Evolutionary conservation across 352 stramenopile genomes (phyloP).

Genomic region (Phytophthora crassamura): DNA sequence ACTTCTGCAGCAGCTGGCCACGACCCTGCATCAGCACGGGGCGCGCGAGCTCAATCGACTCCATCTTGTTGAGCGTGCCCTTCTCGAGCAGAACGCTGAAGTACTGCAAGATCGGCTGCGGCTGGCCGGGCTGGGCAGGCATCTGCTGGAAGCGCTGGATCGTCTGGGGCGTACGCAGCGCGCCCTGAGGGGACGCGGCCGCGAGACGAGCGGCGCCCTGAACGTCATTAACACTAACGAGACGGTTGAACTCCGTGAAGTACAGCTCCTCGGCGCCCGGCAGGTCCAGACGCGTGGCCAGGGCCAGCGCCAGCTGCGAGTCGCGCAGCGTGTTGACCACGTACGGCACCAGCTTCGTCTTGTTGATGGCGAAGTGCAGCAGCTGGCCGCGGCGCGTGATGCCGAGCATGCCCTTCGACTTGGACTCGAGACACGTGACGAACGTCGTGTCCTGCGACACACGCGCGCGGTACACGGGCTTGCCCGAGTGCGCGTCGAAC

Average conservation of each 20-base stretch:
- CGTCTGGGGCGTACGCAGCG: slow-evolving; percentile 97
- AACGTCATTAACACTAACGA: slow-evolving; percentile 88
- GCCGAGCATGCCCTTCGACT: slow-evolving; percentile 96
- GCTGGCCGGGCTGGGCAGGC: slow-evolving; percentile 95
- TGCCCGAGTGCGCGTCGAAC: slow-evolving; percentile 99
- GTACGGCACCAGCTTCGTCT: slow-evolving; percentile 98
- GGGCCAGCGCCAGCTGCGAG: slow-evolving; percentile 95
- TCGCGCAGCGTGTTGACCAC: slow-evolving; percentile 98
- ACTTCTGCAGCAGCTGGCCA: slow-evolving; percentile 99
- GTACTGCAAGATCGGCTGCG: slow-evolving; percentile 99
- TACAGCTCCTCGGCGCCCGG: slow-evolving; percentile 99
- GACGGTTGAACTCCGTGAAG: slow-evolving; percentile 97
- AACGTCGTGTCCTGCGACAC: slow-evolving; percentile 99
- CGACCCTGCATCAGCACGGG: slow-evolving; percentile 98
- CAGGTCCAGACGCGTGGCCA: slow-evolving; percentile 97
- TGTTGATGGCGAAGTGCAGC: slow-evolving; percentile 98
- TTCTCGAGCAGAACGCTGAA: slow-evolving; percentile 99
- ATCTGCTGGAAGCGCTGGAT: slow-evolving; percentile 99
- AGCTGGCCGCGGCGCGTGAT: slow-evolving; percentile 98
- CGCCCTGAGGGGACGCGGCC: slow-evolving; percentile 89
- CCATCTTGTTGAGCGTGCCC: slow-evolving; percentile 98
- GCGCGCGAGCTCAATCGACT: slow-evolving; percentile 98
- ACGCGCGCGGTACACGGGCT: slow-evolving; percentile 97
- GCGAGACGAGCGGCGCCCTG: slow-evolving; percentile 90
- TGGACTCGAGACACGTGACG: slow-evolving; percentile 91